Base-by-base conservation (phyloP, 768 basidiomycete species). In the Suillus clintonianus region DNA sequence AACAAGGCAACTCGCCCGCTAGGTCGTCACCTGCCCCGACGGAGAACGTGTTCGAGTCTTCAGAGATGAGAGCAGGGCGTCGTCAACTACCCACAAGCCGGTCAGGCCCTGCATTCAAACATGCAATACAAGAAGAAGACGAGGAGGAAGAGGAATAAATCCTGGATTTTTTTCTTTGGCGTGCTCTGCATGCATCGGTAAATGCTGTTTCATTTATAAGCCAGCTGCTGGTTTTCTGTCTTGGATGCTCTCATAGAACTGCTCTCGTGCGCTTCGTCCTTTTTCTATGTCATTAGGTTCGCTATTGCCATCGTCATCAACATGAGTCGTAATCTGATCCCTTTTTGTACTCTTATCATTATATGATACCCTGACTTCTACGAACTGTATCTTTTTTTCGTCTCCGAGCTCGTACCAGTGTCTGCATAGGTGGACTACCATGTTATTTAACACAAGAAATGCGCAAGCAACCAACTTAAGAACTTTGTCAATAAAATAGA, bases 81-180 rank as follows among this genome's bases (percentile, higher is more conserved):
- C 80, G 92, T 65, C 89, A 91, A 71, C 78, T 94, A 14, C 91
- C 92, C 30, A 74, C 80, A 56, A 81, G 77, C n/a, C 84, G 91
- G 30, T 78, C 85, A n/a, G 91, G 90, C 1, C 86, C 85, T 57
- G 87, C 91, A 10, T 91, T 91, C 68, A 78, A 71, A 68, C 85
- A 88, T 66, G 76, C 90, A 5, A 93, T 92, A 61, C 90, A 92
- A 73, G 92, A 94, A 72, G 92, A 93, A 71, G 92, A 94, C 67
- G 92, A 94, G 73, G 92, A 82, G 24, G 92, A 93, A 74, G 92
- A 92, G 69, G 87, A 91, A 69, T 77, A 59, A 74, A 19, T 62
- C 54, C 34, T 24, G 15, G 32, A 36, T 22, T 51, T 60, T 55
- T 62, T 62, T 43, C 59, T 62, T 27, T 59, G 8, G 50, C 17